These are phyloP conservation scores for Blastomyces emzantsi DNA, from an alignment of 2,329 filamentous ascomycete species.

Conservation along the genomic window DNA sequence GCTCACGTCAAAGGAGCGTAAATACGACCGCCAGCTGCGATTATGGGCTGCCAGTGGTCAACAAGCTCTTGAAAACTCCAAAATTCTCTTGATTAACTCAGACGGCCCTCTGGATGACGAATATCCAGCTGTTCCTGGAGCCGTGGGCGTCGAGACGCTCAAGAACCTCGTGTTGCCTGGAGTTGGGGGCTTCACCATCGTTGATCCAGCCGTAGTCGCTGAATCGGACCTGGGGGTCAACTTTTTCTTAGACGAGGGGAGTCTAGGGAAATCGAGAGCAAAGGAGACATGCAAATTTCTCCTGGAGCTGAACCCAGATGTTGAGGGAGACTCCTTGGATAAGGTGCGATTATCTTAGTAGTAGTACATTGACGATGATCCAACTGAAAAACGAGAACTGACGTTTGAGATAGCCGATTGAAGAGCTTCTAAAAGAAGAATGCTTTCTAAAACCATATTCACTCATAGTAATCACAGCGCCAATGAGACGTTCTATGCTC, in stretches of 20 bases:
- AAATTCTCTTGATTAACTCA: slow-evolving; percentile 84
- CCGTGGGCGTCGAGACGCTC: slow-evolving; percentile 79
- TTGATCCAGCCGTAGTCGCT: slow-evolving; percentile 66
- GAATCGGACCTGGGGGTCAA: slow-evolving; percentile 87
- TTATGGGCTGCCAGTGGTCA: slow-evolving; percentile 93
- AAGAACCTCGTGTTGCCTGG: slow-evolving; percentile 97
- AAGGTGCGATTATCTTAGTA: slow-evolving; percentile 37
- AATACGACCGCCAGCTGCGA: slow-evolving; percentile 90
- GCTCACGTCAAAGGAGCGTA: slow-evolving; percentile 57
- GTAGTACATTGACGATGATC: too few species aligned
- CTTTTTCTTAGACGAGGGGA: slow-evolving; percentile 82
- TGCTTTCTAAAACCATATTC: slow-evolving; percentile 44
- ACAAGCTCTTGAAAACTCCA: slow-evolving; percentile 77
- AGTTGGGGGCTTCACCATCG: slow-evolving; percentile 84
- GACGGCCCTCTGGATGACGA: slow-evolving; percentile 31
- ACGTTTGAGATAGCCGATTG: slow-evolving; percentile 25
- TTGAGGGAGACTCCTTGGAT: slow-evolving; percentile 61
- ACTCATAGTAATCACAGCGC: slow-evolving; percentile 53
- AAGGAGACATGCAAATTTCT: slow-evolving; percentile 68
- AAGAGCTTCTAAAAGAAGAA: slow-evolving; percentile 30
- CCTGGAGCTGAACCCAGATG: slow-evolving; percentile 86
- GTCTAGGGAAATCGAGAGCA: slow-evolving; percentile 67
- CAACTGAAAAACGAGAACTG: slow-evolving; percentile 5
- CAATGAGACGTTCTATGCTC: slow-evolving; percentile 47
- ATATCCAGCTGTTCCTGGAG: slow-evolving; percentile 54